phyloP scores from a whole-genome alignment of 345 rosid genomes.

The rapeseed (Brassica napus) region Da-Ae NC_063442.1:42236501-42237000 shows the following conservation, averaged over 20 bases:
- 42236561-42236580: slow-evolving; percentile 36
- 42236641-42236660: background rate
- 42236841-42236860: background rate
- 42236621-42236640: background rate
- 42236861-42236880: background rate
- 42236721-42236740: background rate
- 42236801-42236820: slow-evolving; percentile 17
- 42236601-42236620: background rate
- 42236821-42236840: background rate
- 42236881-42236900: background rate
- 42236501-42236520: slow-evolving; percentile 26
- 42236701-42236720: background rate
- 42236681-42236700: slow-evolving; percentile 16
- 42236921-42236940: slow-evolving; percentile 10
- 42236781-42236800: background rate
- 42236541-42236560: slow-evolving; percentile 28
- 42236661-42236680: slow-evolving; percentile 8
- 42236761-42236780: background rate
- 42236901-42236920: slow-evolving; percentile 15
- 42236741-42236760: slow-evolving; percentile 10
- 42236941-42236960: slow-evolving; percentile 28
- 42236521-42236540: slow-evolving; percentile 1
- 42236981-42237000: slow-evolving; percentile 34
- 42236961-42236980: slow-evolving; percentile 31
- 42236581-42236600: slow-evolving; percentile 3